Evolutionary conservation across 192 early-diverging fungal genomes (phyloP), one percentile per base, ranked within the genome.

Genomic region (Coemansia sp.): DNA sequence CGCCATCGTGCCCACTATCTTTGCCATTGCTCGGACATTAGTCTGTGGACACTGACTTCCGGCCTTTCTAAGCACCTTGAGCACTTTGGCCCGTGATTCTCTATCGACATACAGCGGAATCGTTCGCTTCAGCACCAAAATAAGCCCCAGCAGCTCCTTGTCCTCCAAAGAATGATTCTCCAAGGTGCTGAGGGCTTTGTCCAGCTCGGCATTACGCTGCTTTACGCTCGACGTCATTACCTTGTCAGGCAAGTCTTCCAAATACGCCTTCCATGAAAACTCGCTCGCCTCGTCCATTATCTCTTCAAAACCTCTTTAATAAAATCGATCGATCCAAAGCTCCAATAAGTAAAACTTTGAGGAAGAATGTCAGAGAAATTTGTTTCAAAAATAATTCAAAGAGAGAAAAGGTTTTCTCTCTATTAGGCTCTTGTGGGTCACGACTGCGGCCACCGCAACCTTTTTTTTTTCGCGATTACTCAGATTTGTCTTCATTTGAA

Each of bases 61-160:
- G 6, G 87, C 69, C 40, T 80, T 80, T 28, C 70, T 65, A 20
- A 90, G 61, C 26, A 84, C 81, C 3, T 82, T 75, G 14, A 84
- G 61, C 45, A 89, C 82, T 1, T 79, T 57, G 2, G 79, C 56
- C 43, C 90, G 83, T 3, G 90, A 90, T 28, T 53, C 53, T 48
- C 80, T 74, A 63, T 92, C 90, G 50, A 77, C 78, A 61, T 90
- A 92, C 21, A 87, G 83, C 10, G 83, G 60, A 50, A 84, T 76
- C 42, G 88, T 86, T 13, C 82, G 57, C 44, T 79, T 66, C 19
- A 90, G 45, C 42, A 83, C 53, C 20, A 80, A 65, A 31, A 89
- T 41, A 5, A 86, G 26, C 13, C 50, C 62, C 10, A 61, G 52
- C 41, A 76, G 57, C 11, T 68, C 65, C 23, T 63, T 60, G 19